These are phyloP conservation scores for Cucurbita pepo DNA, from an alignment of 306 rosid genomes.

Conservation along the genomic window DNA sequence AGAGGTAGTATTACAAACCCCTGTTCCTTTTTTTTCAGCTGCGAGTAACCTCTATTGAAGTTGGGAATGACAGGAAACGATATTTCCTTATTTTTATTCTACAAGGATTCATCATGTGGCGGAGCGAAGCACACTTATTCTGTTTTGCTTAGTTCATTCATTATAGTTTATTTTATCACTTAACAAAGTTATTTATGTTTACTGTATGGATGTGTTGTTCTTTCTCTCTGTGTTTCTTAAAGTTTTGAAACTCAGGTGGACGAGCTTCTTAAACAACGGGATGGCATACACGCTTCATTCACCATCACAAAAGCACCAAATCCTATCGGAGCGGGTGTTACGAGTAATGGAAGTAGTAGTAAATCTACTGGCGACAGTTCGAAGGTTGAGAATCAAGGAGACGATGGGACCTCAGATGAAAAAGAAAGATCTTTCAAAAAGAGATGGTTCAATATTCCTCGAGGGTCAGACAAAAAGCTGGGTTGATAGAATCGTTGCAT, in stretches of 20 bases:
- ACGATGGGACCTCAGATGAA: conserved; percentile 75
- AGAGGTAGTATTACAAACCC: not conserved
- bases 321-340: conserved; percentile 25
- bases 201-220: not conserved
- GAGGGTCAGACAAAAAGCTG: conserved; percentile 45
- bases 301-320: conserved; percentile 24
- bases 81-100: not conserved
- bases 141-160: not conserved
- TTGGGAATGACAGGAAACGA: not conserved
- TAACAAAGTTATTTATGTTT: not conserved
- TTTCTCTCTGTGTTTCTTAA: not conserved
- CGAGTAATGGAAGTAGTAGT: conserved; percentile 69
- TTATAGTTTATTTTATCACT: not conserved
- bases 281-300: conserved; percentile 65
- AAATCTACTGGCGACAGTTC: conserved; percentile 49
- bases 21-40: not conserved
- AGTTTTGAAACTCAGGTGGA: conserved; percentile 46
- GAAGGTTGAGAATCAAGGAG: conserved; percentile 51
- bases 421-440: conserved; percentile 73
- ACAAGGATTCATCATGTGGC: no score
- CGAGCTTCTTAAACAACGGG: conserved; percentile 90
- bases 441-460: conserved; percentile 90
- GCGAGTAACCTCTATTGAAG: not conserved
- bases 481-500: conserved; percentile 18
- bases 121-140: not conserved